Conservation (phyloP, 495 filamentous ascomycete genomes). For the Geopyxis carbonaria region DNA sequence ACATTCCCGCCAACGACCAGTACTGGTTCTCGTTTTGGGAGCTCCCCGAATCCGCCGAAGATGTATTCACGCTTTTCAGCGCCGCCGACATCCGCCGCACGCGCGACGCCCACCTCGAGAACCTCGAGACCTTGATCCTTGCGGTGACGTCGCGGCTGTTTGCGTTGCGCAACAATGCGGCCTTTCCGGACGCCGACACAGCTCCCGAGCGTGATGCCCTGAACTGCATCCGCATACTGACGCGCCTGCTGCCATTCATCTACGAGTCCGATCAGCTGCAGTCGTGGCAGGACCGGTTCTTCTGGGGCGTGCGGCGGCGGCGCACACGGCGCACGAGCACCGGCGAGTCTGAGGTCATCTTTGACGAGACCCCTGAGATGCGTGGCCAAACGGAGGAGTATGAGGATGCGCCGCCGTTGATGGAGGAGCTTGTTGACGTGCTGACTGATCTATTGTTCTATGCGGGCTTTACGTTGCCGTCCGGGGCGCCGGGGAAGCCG, state of each 20-base stretch:
- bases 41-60: constrained; percentile 85
- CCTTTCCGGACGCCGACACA: constrained; percentile 72
- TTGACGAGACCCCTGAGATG: constrained; percentile 54
- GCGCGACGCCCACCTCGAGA: constrained; percentile 67
- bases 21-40: constrained; percentile 99
- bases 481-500: constrained; percentile 39
- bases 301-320: constrained; percentile 66
- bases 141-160: constrained; percentile 67
- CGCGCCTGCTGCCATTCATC: constrained; percentile 77
- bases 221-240: constrained; percentile 86
- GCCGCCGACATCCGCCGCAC: constrained; percentile 83
- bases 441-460: constrained; percentile 84
- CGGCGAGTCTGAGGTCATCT: constrained; percentile 56
- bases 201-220: constrained; percentile 82
- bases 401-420: constrained; percentile 73
- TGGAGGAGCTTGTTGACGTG: constrained; percentile 85
- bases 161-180: constrained; percentile 66
- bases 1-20: constrained; percentile 72
- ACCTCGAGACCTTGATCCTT: constrained; percentile 78
- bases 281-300: constrained; percentile 80
- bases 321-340: constrained; percentile 35
- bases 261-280: constrained; percentile 82
- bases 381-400: constrained; percentile 28
- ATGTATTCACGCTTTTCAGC: constrained; percentile 93
- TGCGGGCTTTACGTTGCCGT: constrained; percentile 69